A percentile compares a stretch with the other conserved stretches of the same genome.
These are phyloP conservation scores for Thuja plicata DNA, from an alignment of 83 land plant genomes.

Conservation along the genomic window DNA sequence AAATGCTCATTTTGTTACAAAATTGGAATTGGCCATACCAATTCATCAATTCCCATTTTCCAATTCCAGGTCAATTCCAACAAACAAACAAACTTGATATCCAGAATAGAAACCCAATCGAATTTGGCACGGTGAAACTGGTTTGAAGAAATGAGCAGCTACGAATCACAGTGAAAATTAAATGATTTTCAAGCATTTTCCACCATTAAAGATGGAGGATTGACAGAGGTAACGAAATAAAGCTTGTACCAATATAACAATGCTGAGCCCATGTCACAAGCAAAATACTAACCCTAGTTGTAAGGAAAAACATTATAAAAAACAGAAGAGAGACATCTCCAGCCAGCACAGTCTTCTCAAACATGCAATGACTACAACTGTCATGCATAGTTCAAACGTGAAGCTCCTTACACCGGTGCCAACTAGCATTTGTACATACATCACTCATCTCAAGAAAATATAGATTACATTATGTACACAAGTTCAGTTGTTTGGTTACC, in stretches of 20 bases:
- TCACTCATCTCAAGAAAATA: neutral
- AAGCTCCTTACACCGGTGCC: neutral
- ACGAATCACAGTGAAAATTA: too few relatives aligned
- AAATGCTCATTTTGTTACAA: too few relatives aligned
- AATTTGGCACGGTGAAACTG: too few relatives aligned
- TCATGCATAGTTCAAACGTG: neutral
- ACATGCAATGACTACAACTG: neutral
- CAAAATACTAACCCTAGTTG: neutral
- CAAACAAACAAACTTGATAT: too few relatives aligned
- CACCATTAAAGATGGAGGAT: too few relatives aligned
- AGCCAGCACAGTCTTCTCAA: neutral
- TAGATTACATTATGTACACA: constrained; percentile 3
- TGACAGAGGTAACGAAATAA: neutral
- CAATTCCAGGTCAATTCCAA: too few relatives aligned
- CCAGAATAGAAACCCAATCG: too few relatives aligned
- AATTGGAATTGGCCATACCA: too few relatives aligned
- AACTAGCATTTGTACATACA: constrained; percentile 1
- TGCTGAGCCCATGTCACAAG: neutral
- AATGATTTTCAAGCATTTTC: too few relatives aligned
- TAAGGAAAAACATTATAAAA: neutral
- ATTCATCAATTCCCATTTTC: too few relatives aligned
- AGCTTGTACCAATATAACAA: neutral
- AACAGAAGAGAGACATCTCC: neutral
- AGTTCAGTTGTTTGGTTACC: neutral
- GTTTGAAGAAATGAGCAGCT: too few relatives aligned